Evolutionary conservation across 139 green algal species (phyloP), one percentile per base, ranked within the genome.

Genomic region (Protoeuglena noctilucae): DNA sequence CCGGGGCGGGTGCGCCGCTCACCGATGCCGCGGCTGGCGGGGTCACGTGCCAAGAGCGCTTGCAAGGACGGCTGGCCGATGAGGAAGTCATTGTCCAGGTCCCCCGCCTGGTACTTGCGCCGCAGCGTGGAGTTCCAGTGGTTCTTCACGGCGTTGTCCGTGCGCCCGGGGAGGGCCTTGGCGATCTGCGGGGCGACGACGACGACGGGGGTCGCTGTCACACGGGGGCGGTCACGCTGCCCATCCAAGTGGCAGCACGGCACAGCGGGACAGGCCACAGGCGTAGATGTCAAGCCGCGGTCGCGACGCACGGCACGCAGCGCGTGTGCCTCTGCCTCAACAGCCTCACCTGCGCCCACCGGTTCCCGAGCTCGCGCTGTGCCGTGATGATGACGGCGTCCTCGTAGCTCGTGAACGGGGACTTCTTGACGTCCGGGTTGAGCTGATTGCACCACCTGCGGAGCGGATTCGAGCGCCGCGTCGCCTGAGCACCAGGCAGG

Each of bases 91-190:
- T 43, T 43, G 34, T 43, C 34, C 9, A 43, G 9, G 9, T 7
- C 7, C 9, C 34, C 34, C 34, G 7, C 9, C 34, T 43, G 9
- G 34, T 19, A 7, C 9, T 12, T 7, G 34, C 34, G 34, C 43
- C 30, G 54, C 34, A 69, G 29, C 29, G 63, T 76, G 1, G 61
- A 59, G 31, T 83, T 79, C 76, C 70, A 84, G 64, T 74, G 73
- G 65, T 83, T 87, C 61, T 84, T 87, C 62, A 85, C 77, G 28
- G 65, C 65, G 54, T 83, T 87, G 54, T 85, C 76, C 34, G 74
- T 81, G 29, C 73, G 61, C 3, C 75, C 75, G 4, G 70, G 70
- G 21, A 84, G 70, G 19, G 70, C 48, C 61, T 70, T 60, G 16
- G 67, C 64, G 40, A 81, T 62, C 43, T 54, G 52, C n/a, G 58